These are phyloP conservation scores for Mortierella sp. DNA, from an alignment of 371 early-diverging fungal species.

Conservation along the genomic window DNA sequence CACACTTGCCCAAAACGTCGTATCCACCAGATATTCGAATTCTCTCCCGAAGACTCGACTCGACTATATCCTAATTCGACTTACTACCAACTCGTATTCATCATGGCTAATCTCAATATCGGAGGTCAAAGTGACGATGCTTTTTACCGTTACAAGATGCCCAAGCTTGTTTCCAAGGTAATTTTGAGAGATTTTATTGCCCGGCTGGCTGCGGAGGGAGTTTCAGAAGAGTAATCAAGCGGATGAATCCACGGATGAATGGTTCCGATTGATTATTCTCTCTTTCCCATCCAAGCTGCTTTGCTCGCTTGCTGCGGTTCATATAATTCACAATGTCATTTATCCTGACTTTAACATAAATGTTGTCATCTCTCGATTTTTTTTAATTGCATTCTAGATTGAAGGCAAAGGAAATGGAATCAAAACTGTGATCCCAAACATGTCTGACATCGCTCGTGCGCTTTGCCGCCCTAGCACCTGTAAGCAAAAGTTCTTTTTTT, in stretches of 20 bases:
- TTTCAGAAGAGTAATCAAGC: neutral
- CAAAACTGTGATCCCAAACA: slow-evolving; percentile 99
- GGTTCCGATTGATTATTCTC: neutral
- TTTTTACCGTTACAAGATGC: slow-evolving; percentile 99
- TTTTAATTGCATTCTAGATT: slow-evolving; percentile 65
- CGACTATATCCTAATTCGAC: slow-evolving; percentile 45
- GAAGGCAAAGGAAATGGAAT: slow-evolving; percentile 99
- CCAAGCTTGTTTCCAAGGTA: slow-evolving; percentile 88
- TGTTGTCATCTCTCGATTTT: too few relatives aligned
- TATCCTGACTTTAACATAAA: neutral
- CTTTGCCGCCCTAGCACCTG: slow-evolving; percentile 93
- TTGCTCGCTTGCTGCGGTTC: neutral
- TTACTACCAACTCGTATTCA: slow-evolving; percentile 44
- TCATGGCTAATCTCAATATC: slow-evolving; percentile 88
- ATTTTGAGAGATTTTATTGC: neutral
- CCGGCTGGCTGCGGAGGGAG: too few relatives aligned
- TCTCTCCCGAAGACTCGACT: slow-evolving; percentile 51
- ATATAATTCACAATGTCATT: neutral
- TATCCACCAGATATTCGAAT: slow-evolving; percentile 45
- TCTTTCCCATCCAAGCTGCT: neutral
- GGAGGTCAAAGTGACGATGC: slow-evolving; percentile 90
- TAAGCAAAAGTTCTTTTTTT: slow-evolving; percentile 46
- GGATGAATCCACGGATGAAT: neutral
- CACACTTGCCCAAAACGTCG: slow-evolving; percentile 50
- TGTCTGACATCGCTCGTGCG: slow-evolving; percentile 95